Evolutionary conservation across 805 yeast genomes (phyloP).

Genomic region (Teunomyces funiuensis): DNA sequence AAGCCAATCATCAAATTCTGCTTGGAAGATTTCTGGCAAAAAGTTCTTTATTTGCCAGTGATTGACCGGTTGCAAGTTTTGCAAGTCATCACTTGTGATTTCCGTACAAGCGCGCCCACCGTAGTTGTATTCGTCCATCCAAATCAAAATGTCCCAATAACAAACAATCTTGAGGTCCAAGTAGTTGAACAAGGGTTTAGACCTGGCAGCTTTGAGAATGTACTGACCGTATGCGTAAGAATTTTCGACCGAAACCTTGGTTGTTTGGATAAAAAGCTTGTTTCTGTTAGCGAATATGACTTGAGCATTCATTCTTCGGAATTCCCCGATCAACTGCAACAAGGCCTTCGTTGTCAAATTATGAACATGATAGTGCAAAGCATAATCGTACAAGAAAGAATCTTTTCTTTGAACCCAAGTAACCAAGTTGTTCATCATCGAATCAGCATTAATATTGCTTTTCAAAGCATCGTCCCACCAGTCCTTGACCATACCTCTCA

Average conservation of each 20-base stretch:
- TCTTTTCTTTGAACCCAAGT: constrained; percentile 82
- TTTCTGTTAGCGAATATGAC: constrained; percentile 80
- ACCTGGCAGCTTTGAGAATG: constrained; percentile 70
- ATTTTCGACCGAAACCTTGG: constrained; percentile 76
- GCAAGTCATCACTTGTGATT: constrained; percentile 45
- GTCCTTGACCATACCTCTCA: constrained; percentile 72
- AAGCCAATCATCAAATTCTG: constrained; percentile 88
- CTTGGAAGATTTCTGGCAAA: constrained; percentile 71
- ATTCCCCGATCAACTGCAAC: constrained; percentile 77
- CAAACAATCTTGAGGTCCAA: constrained; percentile 70
- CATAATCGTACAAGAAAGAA: constrained; percentile 73
- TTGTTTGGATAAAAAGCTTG: constrained; percentile 68
- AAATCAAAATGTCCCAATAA: constrained; percentile 90
- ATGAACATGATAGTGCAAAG: constrained; percentile 82
- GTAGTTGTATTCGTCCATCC: constrained; percentile 92
- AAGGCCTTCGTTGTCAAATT: constrained; percentile 81
- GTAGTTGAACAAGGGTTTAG: constrained; percentile 79
- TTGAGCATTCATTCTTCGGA: constrained; percentile 72
- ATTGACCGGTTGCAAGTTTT: constrained; percentile 48
- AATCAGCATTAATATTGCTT: constrained; percentile 70
- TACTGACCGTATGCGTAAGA: constrained; percentile 91
- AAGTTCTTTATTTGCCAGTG: constrained; percentile 80
- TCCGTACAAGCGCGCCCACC: constrained; percentile 65
- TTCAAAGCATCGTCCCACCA: constrained; percentile 93
- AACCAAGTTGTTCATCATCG: constrained; percentile 76